These are phyloP conservation scores for Panicum miliaceum DNA, from an alignment of 176 grass and related monocot species.

Conservation along the genomic window DNA sequence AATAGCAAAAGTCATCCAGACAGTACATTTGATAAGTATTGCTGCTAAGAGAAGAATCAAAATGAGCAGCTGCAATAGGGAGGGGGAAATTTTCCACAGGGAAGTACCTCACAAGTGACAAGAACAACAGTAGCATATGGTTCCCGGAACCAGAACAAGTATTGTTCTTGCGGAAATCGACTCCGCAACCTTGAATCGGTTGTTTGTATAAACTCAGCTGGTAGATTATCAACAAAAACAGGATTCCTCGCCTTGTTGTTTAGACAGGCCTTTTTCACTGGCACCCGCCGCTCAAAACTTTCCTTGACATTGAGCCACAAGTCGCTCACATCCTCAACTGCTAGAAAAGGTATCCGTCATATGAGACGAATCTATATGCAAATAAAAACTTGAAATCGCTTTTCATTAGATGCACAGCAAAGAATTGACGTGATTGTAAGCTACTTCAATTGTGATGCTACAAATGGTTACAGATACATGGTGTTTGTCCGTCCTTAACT, in stretches of 20 bases:
- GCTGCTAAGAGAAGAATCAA: constrained; percentile 19
- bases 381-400: not conserved
- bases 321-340: constrained; percentile 98
- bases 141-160: constrained; percentile 93
- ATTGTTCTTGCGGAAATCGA: constrained; percentile 94
- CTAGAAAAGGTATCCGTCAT: not conserved
- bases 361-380: constrained; percentile 26
- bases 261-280: constrained; percentile 87
- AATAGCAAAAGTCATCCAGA: constrained; percentile 29
- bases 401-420: not conserved
- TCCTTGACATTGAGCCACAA: constrained; percentile 90
- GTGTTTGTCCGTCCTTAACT: not conserved
- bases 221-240: constrained; percentile 79
- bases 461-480: not conserved
- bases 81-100: not conserved
- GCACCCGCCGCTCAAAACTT: constrained; percentile 70
- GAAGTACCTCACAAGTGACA: constrained; percentile 86
- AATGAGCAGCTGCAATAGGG: constrained; percentile 25
- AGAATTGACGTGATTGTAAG: not conserved
- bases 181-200: constrained; percentile 94
- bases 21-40: constrained; percentile 22
- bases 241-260: constrained; percentile 96
- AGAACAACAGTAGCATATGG: constrained; percentile 91
- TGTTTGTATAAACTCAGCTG: constrained; percentile 89
- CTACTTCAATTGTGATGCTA: constrained; percentile 1